Evolutionary conservation across 768 basidiomycete species (phyloP).

Genomic region (Vararia minispora): DNA sequence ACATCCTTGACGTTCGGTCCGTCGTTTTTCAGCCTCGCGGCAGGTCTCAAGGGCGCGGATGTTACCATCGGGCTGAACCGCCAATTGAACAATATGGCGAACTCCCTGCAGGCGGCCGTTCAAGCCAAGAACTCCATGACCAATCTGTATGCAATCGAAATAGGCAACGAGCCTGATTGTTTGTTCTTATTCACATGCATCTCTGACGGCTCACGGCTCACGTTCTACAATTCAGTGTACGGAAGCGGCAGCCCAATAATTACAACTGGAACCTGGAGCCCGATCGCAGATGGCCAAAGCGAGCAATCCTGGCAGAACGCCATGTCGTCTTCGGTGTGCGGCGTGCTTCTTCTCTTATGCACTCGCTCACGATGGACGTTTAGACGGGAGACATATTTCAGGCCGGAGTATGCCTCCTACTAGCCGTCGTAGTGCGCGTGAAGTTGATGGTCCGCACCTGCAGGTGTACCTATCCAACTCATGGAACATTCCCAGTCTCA

Average conservation of each 20-base stretch:
- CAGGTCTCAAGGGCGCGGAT: slow-evolving; percentile 21
- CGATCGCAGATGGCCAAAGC: slow-evolving; percentile 21
- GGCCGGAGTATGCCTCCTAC: slow-evolving; percentile 24
- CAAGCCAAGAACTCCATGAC: slow-evolving; percentile 21
- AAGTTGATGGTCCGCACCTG: no score
- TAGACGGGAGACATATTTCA: slow-evolving; percentile 27
- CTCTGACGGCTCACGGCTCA: not conserved
- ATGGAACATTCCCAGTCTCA: slow-evolving; percentile 22
- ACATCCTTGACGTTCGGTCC: slow-evolving; percentile 19
- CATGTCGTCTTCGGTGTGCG: slow-evolving; percentile 19
- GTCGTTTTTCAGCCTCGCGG: slow-evolving; percentile 22
- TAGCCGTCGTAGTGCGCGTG: no score
- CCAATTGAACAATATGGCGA: slow-evolving; percentile 25
- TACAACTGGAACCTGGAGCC: slow-evolving; percentile 21
- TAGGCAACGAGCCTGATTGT: slow-evolving; percentile 30
- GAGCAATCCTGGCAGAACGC: slow-evolving; percentile 23
- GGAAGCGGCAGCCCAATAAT: slow-evolving; percentile 23
- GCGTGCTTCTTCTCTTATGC: not conserved
- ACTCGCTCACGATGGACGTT: not conserved
- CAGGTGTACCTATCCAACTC: no score
- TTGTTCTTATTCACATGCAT: slow-evolving; percentile 4
- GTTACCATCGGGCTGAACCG: slow-evolving; percentile 28
- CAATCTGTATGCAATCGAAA: slow-evolving; percentile 26
- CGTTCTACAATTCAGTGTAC: slow-evolving; percentile 17
- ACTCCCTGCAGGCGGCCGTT: slow-evolving; percentile 22